Percentiles rank a stretch among this genome's conserved stretches.
phyloP scores from a whole-genome alignment of 495 filamentous ascomycete species.

The Penicillium bovifimosum region DNA sequence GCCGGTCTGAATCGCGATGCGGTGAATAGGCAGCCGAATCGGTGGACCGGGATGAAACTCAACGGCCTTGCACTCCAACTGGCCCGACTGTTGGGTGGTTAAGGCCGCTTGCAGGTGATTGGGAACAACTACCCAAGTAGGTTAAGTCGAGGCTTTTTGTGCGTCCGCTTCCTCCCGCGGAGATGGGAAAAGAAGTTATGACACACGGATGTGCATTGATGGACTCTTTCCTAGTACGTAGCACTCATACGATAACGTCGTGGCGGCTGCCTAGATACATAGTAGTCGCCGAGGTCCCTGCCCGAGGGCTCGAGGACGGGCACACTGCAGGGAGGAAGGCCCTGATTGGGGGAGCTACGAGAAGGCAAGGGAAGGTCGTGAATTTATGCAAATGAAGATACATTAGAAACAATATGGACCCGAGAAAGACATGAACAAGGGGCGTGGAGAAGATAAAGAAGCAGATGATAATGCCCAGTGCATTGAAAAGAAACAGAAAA shows the following conservation, averaged over 20 bases:
- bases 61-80: slow-evolving; percentile 18
- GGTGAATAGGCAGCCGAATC: slow-evolving; percentile 14
- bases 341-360: not conserved
- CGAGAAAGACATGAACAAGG: slow-evolving; percentile 22
- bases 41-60: slow-evolving; percentile 22
- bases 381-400: slow-evolving; percentile 16
- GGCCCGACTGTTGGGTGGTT: not conserved
- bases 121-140: slow-evolving; percentile 15
- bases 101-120: slow-evolving; percentile 5
- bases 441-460: slow-evolving; percentile 4
- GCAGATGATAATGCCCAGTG: not conserved
- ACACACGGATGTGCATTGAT: not conserved
- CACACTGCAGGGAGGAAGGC: not conserved
- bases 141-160: slow-evolving; percentile 14
- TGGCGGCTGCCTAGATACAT: not conserved
- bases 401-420: slow-evolving; percentile 29
- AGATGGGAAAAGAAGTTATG: not conserved
- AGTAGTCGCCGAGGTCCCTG: not conserved
- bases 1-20: slow-evolving; percentile 22
- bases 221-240: not conserved
- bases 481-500: not conserved
- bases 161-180: not conserved
- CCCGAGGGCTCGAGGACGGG: slow-evolving; percentile 10
- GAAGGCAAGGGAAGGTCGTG: slow-evolving; percentile 4
- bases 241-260: not conserved